Evolutionary conservation across 495 filamentous ascomycete genomes (phyloP), one percentile per base, ranked within the genome.

Genomic region (Apodospora peruviana): DNA sequence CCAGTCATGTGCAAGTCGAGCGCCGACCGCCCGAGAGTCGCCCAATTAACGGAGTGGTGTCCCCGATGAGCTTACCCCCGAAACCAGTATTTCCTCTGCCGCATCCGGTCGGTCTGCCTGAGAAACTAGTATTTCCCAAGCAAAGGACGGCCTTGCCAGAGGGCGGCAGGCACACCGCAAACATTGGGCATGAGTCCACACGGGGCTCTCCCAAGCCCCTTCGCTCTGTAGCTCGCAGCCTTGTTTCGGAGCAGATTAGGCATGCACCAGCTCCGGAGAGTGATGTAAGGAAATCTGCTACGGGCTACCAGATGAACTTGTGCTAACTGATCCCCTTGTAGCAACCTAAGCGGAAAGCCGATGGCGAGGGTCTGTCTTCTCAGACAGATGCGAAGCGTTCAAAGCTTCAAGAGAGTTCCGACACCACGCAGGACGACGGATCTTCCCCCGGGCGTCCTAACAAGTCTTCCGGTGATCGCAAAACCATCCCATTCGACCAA

Each of bases 401-500:
- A 35, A 8, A 4, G n/a, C 14, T 19, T n/a, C 16, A 17, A 1
- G 27, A 43, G 27, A 10, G 17, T 11, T 8, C 7, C 2, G 24
- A 37, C 7, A 23, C 5, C 12, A 34, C 4, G 11, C 34, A n/a
- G 32, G 58, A 44, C 18, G 29, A 24, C 46, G 11, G 17, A 39
- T 3, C 16, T 32, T 32, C 27, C 27, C 14, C n/a, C n/a, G n/a
- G n/a, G n/a, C n/a, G n/a, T n/a, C n/a, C n/a, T n/a, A n/a, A n/a
- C n/a, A n/a, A 14, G 27, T 32, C 27, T 14, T 14, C 27, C 27
- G 27, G 27, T 32, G 27, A 7, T 32, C 23, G n/a, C 19, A 50
- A 36, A 34, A 70, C 60, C 2, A 58, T 74, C 20, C 54, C 59
- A 1, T 74, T 72, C 14, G 48, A 61, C 4, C 65, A 76, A 17